These are phyloP conservation scores for Codiaeum variegatum DNA, from an alignment of 441 rosid species.

Conservation along the genomic window DNA sequence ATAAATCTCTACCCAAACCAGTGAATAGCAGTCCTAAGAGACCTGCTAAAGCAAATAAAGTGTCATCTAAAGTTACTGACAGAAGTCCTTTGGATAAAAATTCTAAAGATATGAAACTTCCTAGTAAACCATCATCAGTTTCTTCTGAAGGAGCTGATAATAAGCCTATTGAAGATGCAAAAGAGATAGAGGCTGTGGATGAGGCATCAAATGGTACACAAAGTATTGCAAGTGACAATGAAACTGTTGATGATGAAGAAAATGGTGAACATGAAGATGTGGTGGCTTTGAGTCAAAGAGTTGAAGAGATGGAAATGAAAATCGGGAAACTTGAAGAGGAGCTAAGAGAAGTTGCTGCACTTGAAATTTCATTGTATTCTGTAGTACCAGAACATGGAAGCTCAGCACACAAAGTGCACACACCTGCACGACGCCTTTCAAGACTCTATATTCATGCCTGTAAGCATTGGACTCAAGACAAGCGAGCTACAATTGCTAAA, in stretches of 20 bases:
- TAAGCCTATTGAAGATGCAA: slow-evolving; percentile 40
- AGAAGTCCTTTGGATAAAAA: slow-evolving; percentile 31
- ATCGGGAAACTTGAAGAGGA: slow-evolving; percentile 83
- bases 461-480: slow-evolving; percentile 62
- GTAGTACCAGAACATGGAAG: slow-evolving; percentile 80
- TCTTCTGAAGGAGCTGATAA: slow-evolving; percentile 46
- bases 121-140: slow-evolving; percentile 35
- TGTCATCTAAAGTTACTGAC: slow-evolving; percentile 30
- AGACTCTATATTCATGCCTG: slow-evolving; percentile 79
- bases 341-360: slow-evolving; percentile 86
- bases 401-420: slow-evolving; percentile 82
- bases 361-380: slow-evolving; percentile 78
- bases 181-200: slow-evolving; percentile 51
- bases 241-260: slow-evolving; percentile 48
- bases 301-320: slow-evolving; percentile 59
- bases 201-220: slow-evolving; percentile 45
- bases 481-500: slow-evolving; percentile 59
- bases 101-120: slow-evolving; percentile 29
- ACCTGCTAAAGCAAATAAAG: slow-evolving; percentile 40
- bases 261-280: slow-evolving; percentile 38
- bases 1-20: slow-evolving; percentile 37
- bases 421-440: slow-evolving; percentile 77
- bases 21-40: slow-evolving; percentile 36
- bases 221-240: slow-evolving; percentile 47
- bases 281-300: slow-evolving; percentile 41